Evolutionary conservation across 2,329 filamentous ascomycete genomes (phyloP).

Genomic region (Colletotrichum coccodes): DNA sequence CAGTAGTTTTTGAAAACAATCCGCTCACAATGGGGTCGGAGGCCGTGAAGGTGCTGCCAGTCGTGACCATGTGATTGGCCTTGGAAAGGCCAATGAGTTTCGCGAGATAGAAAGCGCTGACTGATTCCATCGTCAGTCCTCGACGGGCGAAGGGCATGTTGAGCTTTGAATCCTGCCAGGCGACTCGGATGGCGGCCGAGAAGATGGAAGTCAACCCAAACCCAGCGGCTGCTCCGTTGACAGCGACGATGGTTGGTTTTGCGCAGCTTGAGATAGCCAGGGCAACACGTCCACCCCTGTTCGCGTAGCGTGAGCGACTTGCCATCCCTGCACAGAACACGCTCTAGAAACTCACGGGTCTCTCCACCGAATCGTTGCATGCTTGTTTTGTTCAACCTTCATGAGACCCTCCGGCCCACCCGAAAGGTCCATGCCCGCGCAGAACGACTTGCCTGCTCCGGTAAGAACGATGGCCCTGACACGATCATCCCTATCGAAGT

Average conservation of each 20-base stretch:
- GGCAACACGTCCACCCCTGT: slow-evolving; percentile 42
- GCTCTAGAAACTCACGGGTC: too few species aligned
- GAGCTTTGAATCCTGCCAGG: slow-evolving; percentile 22
- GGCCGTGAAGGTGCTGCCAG: slow-evolving; percentile 22
- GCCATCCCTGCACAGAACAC: too few species aligned
- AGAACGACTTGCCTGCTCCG: slow-evolving; percentile 15
- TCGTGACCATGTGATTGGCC: slow-evolving; percentile 29
- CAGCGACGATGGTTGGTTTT: slow-evolving; percentile 34
- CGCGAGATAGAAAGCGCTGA: slow-evolving; percentile 32
- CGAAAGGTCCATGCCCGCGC: slow-evolving; percentile 5
- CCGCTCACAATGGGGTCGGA: slow-evolving; percentile 44
- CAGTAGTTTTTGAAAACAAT: slow-evolving; percentile 73
- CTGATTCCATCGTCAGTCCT: slow-evolving; percentile 33
- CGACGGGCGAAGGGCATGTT: slow-evolving; percentile 33
- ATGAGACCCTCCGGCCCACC: neutral
- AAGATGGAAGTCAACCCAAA: slow-evolving; percentile 34
- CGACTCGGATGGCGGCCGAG: slow-evolving; percentile 22
- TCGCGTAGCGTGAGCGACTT: too few species aligned
- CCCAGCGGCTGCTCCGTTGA: slow-evolving; percentile 32
- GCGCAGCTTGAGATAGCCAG: slow-evolving; percentile 29
- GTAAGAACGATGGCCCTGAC: slow-evolving; percentile 8
- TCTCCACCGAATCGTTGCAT: neutral
- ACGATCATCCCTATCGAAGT: neutral
- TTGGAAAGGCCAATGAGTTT: slow-evolving; percentile 30
- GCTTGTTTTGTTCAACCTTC: neutral